Evolutionary conservation across 2,329 filamentous ascomycete genomes (phyloP).

Genomic region (Ploettnerulaceae sp.): DNA sequence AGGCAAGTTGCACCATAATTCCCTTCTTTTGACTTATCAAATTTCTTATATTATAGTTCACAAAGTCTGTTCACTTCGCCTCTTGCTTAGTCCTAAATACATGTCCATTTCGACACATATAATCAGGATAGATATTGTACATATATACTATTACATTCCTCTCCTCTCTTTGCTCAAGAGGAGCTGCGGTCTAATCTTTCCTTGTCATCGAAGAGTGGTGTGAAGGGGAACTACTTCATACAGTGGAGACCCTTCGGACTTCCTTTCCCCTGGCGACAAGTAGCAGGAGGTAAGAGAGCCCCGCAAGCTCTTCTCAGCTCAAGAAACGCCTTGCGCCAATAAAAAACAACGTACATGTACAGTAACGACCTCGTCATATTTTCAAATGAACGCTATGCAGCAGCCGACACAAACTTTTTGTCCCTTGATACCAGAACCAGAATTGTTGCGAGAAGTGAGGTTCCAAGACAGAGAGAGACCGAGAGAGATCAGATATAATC

Average conservation of each 20-base stretch:
- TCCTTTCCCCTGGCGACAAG: not conserved
- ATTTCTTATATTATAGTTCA: no score
- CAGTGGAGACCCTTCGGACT: not conserved
- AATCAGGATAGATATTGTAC: no score
- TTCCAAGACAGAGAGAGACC: no score
- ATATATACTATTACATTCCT: constrained; percentile 1
- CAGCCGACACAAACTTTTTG: no score
- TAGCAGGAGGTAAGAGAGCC: not conserved
- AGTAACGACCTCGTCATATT: not conserved
- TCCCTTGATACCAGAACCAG: not conserved
- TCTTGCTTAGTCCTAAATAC: no score
- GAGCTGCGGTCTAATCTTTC: not conserved
- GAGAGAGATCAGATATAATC: constrained; percentile 66
- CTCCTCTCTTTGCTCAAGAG: not conserved
- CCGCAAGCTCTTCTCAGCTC: not conserved
- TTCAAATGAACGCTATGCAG: constrained; percentile 3
- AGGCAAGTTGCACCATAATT: no score
- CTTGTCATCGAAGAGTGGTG: constrained; percentile 7
- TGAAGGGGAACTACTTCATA: constrained; percentile 2
- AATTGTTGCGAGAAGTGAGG: not conserved
- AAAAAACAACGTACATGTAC: constrained; percentile 1
- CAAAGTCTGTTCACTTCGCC: no score
- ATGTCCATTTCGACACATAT: no score
- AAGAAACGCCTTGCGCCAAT: constrained; percentile 4
- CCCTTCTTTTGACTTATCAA: no score